Base-by-base conservation (phyloP, 352 stramenopile species). In the Pythium periplocum region DNA sequence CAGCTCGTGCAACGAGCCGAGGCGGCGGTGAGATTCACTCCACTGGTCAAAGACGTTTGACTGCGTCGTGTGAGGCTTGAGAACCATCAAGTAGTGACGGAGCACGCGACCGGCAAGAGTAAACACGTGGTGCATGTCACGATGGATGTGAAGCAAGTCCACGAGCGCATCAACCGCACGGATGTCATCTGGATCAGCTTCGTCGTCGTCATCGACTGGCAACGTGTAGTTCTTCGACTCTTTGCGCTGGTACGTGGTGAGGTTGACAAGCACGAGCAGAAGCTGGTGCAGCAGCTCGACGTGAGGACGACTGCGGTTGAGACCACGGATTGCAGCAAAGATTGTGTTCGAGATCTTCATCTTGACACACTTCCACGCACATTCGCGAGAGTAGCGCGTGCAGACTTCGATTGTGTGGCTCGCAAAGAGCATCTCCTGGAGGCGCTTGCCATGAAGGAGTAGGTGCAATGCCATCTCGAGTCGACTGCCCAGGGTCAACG, bases 231-330 rank as follows among this genome's bases (percentile, higher is more conserved):
- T 59, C 48, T 60, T 59, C 36, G 67, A 62, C 12, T 75, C 55
- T 48, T 73, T 72, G n/a, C 51, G 47, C 45, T 68, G 57, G 66
- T 97, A 90, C 40, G 75, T 59, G 26, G 85, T 81, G 52, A 98
- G 65, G 58, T 98, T 98, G 10, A 85, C 69, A 4, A 96, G 56
- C 26, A 96, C 81, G 1, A 86, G 60, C 26, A 96, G 68, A 26
- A 93, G 55, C 49, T 94, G 77, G 44, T 96, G 75, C 9, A 98
- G 64, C n/a, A 99, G 63, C 59, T 98, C 90, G 4, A 98, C 68
- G 64, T 99, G 96, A 30, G 95, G 95, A 5, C 93, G 76, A 56
- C 91, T 98, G 47, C 95, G 87, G 73, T 98, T 98, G 62, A 97
- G 90, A 8, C 82, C 92, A 40, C 81, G 73, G 56, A 98, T 96